Evolutionary conservation across 768 basidiomycete species (phyloP), one percentile per base, ranked within the genome.

Genomic region (Kwoniella sp.): DNA sequence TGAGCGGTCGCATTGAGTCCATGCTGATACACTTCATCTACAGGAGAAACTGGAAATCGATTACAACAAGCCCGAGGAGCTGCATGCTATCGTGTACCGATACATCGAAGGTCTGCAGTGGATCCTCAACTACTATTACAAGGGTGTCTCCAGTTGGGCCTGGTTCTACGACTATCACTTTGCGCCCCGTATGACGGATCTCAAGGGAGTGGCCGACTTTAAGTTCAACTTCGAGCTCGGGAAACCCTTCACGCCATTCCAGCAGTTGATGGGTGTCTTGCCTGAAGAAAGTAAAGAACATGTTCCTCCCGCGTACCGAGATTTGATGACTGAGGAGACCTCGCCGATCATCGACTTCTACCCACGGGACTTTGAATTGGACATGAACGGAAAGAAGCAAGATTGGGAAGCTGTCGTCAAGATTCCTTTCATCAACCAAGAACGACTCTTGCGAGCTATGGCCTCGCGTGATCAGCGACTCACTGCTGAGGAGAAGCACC

Each of bases 81-180:
- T 93, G 83, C 83, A 84, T 25, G 83, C 87, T 52, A 82, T 99
- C 58, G 84, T 86, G 13, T 93, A 84, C 74, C 85, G 86, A 61
- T 99, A 96, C 78, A 85, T 91, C 19, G 91, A 98, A 77, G 96
- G 96, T 0, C 81, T 99, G 65, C 96, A 99, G 76, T 98, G 95
- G 96, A 92, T 98, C 30, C 90, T 99, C 89, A 90, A 92, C 76
- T 99, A 99, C 80, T 99, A 99, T 79, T 98, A 97, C 79, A 87
- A 90, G 66, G 96, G 96, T 5, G 93, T 98, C 19, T 90, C 92
- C 5, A 94, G 92, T 17, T 99, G 96, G 96, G 86, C 91, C 22
- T 98, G 96, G 96, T 99, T 95, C 83, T 98, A 98, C 81, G 83
- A 94, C 79, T 98, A 97, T 78, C 95, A 99, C 77, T 99, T 94